Conservation (phyloP, 1,139 yeast genomes). For the Geotrichum klebahnii region DNA sequence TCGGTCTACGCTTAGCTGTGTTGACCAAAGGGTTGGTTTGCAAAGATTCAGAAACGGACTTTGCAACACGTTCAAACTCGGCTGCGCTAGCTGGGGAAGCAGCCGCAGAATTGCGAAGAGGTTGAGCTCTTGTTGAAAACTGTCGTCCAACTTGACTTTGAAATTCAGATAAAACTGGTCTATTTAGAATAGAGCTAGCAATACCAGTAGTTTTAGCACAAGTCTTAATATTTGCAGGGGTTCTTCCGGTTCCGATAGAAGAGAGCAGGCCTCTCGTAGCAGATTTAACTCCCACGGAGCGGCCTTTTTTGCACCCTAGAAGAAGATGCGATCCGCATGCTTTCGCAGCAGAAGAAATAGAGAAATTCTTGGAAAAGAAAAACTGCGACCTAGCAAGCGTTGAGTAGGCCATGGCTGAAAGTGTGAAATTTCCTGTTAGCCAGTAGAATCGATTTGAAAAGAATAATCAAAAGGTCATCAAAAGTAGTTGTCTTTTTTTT, state of each 20-base stretch:
- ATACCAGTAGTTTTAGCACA: neutral
- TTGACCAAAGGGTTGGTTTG: constrained; percentile 21
- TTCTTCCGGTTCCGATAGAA: neutral
- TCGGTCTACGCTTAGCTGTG: constrained; percentile 28
- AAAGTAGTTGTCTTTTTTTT: neutral
- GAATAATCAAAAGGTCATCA: neutral
- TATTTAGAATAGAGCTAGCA: neutral
- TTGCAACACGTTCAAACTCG: constrained; percentile 22
- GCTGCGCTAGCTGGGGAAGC: constrained; percentile 14
- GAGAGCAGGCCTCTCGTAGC: neutral
- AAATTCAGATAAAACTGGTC: neutral
- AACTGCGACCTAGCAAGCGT: constrained; percentile 39
- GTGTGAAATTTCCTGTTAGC: neutral
- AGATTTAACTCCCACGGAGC: neutral
- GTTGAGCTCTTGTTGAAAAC: neutral
- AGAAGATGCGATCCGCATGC: constrained; percentile 32
- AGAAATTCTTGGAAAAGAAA: constrained; percentile 33
- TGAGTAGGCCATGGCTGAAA: constrained; percentile 22
- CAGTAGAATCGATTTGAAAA: constrained; percentile 13
- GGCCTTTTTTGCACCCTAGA: constrained; percentile 4
- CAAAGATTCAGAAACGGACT: constrained; percentile 20
- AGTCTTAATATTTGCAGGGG: constrained; percentile 1
- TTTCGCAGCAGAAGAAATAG: constrained; percentile 31
- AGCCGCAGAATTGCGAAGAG: neutral
- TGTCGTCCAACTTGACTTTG: neutral